Evolutionary conservation across 768 basidiomycete species (phyloP).

Genomic region (Boletales sp.): DNA sequence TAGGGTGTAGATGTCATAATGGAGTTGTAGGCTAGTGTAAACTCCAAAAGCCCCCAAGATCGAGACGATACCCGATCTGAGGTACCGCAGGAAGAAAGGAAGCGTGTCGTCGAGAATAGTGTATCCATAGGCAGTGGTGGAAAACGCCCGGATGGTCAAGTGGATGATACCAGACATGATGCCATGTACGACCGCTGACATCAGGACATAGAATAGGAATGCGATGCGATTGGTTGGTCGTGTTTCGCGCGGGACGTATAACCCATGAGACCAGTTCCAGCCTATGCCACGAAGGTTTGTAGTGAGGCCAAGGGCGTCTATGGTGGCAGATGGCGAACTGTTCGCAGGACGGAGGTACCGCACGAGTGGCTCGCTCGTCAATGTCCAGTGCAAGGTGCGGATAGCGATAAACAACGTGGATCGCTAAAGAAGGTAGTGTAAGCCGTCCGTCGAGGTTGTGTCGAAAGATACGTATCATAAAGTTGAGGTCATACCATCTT

Average conservation of each 20-base stretch:
- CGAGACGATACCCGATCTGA: too few species aligned
- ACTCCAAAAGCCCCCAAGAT: too few species aligned
- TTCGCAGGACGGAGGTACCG: slow-evolving; percentile 6
- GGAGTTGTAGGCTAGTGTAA: too few species aligned
- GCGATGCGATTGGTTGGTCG: slow-evolving; percentile 35
- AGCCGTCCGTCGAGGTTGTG: background rate
- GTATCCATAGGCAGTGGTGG: too few species aligned
- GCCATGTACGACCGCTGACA: too few species aligned
- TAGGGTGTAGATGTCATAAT: too few species aligned
- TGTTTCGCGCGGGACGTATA: slow-evolving; percentile 32
- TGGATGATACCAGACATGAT: too few species aligned
- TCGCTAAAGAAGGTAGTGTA: background rate
- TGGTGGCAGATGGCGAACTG: background rate
- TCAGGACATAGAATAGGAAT: slow-evolving; percentile 33
- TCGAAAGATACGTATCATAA: slow-evolving; percentile 3
- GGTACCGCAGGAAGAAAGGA: too few species aligned
- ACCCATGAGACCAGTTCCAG: slow-evolving; percentile 52
- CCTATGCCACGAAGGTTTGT: slow-evolving; percentile 57
- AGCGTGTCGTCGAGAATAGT: too few species aligned
- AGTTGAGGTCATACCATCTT: slow-evolving; percentile 4
- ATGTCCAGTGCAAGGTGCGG: slow-evolving; percentile 12
- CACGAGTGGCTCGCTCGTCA: slow-evolving; percentile 8
- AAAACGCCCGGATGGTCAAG: too few species aligned
- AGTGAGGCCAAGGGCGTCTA: slow-evolving; percentile 47
- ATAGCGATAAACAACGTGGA: slow-evolving; percentile 9